These are phyloP conservation scores for Copromyces sp. DNA, from an alignment of 495 filamentous ascomycete genomes.

Conservation along the genomic window DNA sequence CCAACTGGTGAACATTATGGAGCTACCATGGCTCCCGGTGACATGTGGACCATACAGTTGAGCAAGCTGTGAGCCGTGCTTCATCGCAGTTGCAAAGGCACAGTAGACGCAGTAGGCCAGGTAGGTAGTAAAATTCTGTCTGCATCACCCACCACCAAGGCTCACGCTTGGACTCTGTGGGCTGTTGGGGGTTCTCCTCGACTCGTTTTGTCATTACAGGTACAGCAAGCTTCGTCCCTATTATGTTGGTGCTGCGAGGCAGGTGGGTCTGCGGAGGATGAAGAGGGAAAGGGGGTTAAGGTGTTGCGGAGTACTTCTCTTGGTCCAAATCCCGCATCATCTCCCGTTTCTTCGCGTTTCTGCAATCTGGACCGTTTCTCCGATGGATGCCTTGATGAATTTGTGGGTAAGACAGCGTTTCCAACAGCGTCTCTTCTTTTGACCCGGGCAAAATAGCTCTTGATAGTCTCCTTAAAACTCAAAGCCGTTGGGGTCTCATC, in stretches of 20 bases:
- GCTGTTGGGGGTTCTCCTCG: background rate
- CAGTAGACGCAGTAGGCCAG: background rate
- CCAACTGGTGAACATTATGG: constrained; percentile 2
- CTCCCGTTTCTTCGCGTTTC: background rate
- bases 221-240: background rate
- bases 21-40: background rate
- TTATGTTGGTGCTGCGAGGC: background rate
- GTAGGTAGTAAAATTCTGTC: background rate
- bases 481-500: background rate
- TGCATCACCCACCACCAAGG: background rate
- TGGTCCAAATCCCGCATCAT: background rate
- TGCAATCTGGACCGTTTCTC: background rate
- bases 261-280: background rate
- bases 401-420: background rate
- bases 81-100: background rate
- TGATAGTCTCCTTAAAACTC: background rate
- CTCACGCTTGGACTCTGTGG: background rate
- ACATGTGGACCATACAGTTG: background rate
- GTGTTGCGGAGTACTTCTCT: background rate
- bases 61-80: constrained; percentile 4
- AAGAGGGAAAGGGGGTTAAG: background rate
- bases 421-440: background rate
- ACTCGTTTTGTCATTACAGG: background rate
- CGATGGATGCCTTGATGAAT: background rate
- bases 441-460: background rate